Conservation (phyloP, 768 basidiomycete species). For the Galerina sulciceps region DNA sequence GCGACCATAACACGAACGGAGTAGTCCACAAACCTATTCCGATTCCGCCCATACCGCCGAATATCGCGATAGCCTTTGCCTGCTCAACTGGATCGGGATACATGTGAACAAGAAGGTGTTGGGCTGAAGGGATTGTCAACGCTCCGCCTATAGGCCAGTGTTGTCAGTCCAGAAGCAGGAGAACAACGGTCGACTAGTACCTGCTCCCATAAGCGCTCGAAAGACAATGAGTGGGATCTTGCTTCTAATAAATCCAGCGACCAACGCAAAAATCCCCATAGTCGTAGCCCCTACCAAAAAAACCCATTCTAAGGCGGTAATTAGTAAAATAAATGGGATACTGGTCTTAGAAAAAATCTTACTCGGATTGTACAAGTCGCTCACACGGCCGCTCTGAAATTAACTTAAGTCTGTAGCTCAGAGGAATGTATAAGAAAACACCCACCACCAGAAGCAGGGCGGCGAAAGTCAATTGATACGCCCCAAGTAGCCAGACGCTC, state of each 20-base stretch:
- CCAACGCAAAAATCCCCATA: constrained; percentile 48
- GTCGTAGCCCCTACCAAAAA: constrained; percentile 44
- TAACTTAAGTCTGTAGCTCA: not conserved
- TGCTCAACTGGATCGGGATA: constrained; percentile 52
- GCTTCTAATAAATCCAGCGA: constrained; percentile 48
- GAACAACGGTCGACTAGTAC: constrained; percentile 23
- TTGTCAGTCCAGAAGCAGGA: not conserved
- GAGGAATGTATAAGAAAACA: not conserved
- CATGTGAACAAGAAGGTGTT: constrained; percentile 52
- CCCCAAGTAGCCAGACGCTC: constrained; percentile 45
- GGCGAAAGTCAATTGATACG: constrained; percentile 46
- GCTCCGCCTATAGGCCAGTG: constrained; percentile 39
- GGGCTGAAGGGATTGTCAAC: constrained; percentile 54
- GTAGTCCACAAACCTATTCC: constrained; percentile 41
- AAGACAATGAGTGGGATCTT: constrained; percentile 54
- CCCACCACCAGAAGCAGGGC: constrained; percentile 42
- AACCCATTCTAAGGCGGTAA: constrained; percentile 32
- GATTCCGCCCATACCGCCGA: constrained; percentile 49
- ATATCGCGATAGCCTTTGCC: constrained; percentile 49
- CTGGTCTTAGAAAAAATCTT: constrained; percentile 7
- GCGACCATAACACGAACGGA: not conserved
- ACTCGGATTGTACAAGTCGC: constrained; percentile 47
- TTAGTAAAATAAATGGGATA: not conserved
- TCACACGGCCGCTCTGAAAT: constrained; percentile 39
- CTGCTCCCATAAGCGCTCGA: constrained; percentile 54